Base-by-base conservation (phyloP, 169 alveolate genomes). In the Plasmodium malariae region DNA sequence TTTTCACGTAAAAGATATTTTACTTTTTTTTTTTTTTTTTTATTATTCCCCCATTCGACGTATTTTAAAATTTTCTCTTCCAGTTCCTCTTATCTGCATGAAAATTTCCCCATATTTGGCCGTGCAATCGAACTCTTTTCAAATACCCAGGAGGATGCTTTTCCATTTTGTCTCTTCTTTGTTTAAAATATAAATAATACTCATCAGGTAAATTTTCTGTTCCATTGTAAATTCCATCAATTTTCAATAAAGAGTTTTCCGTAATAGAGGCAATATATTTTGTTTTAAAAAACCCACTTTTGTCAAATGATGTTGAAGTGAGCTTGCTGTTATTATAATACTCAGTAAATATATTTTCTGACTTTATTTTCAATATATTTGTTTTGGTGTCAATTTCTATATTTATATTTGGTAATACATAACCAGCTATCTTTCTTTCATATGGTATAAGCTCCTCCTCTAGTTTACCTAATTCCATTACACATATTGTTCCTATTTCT, bases 41-140 rank as follows among this genome's bases (percentile, higher is more conserved):
- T n/a, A n/a, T n/a, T n/a, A n/a, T n/a, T n/a, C n/a, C n/a, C n/a
- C n/a, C n/a, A n/a, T n/a, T n/a, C n/a, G n/a, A n/a, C n/a, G n/a
- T n/a, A n/a, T n/a, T n/a, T 73, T 19, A 80, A 80, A 80, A 83
- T 60, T 83, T 83, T 54, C 91, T 55, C 49, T 83, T 83, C 91
- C 91, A 83, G 37, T 83, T 83, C 24, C 60, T 83, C 19, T 71
- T 69, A 21, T 83, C 55, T 24, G 91, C 91, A 11, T 83, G 91
- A 40, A 83, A 83, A 14, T 83, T 83, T 19, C 91, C 91, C 91
- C 91, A 83, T 83, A 83, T 83, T 32, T 67, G 60, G 9, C 91
- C 91, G 19, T 83, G 91, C 28, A 83, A 45, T 2, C 73, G 83
- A 24, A 83, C 91, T 1, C 86, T 57, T 48, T 83, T 83, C 73